Evolutionary conservation across 768 basidiomycete species (phyloP).

Genomic region (Boletus barrowsii): DNA sequence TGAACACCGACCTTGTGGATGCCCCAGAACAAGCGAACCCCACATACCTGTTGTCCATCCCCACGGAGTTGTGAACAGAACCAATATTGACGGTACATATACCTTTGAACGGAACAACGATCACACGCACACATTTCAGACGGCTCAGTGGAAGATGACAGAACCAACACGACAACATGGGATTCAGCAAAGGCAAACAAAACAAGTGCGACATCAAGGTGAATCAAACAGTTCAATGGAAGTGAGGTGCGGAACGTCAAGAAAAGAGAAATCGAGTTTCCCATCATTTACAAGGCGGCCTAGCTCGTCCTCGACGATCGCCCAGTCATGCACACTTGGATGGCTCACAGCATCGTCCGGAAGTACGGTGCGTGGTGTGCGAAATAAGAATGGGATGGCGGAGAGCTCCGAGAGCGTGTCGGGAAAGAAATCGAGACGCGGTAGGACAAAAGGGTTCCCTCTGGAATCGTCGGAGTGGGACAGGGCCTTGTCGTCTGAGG

Average conservation of each 20-base stretch:
- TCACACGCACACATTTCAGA: not conserved
- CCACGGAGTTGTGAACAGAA: too few relatives aligned
- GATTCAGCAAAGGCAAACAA: constrained; percentile 2
- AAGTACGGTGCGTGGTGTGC: constrained; percentile 16
- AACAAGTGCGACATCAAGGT: not conserved
- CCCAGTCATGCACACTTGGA: constrained; percentile 9
- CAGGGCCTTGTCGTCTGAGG: constrained; percentile 2
- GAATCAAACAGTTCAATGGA: constrained; percentile 15
- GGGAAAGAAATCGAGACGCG: constrained; percentile 13
- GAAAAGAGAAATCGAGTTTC: constrained; percentile 28
- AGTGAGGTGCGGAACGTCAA: constrained; percentile 14
- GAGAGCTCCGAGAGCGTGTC: constrained; percentile 24
- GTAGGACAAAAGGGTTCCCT: not conserved
- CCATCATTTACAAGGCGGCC: constrained; percentile 18
- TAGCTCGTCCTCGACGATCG: constrained; percentile 20
- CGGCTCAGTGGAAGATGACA: not conserved
- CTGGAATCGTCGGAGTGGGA: not conserved
- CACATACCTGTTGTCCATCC: too few relatives aligned
- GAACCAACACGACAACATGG: not conserved
- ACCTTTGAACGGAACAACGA: not conserved
- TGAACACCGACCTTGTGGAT: too few relatives aligned
- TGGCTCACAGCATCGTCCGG: not conserved
- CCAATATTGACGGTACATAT: not conserved
- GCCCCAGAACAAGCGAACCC: too few relatives aligned
- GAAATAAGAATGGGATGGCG: constrained; percentile 30